Conservation (phyloP, 768 basidiomycete species). For the Suillus occidentalis region DNA sequence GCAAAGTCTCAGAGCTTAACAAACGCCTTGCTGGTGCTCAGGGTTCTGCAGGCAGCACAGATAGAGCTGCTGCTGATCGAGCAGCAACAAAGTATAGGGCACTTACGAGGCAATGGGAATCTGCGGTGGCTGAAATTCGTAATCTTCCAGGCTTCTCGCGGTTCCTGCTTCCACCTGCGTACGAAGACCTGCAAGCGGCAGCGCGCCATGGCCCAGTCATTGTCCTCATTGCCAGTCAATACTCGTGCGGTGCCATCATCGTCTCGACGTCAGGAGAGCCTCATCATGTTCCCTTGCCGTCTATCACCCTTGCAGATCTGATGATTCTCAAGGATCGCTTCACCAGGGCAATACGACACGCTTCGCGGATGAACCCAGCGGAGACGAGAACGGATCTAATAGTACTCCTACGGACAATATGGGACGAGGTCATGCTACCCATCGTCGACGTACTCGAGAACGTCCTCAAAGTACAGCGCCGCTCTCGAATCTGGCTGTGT, state of each 20-base stretch:
- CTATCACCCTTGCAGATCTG: neutral
- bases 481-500: no score
- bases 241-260: no score
- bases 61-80: neutral
- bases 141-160: conserved; percentile 10
- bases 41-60: neutral
- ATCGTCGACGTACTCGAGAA: neutral
- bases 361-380: neutral
- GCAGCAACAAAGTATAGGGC: accelerated
- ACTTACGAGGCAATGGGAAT: neutral
- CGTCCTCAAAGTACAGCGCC: no score
- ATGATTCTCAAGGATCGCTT: neutral
- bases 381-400: neutral
- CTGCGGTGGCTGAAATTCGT: neutral
- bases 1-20: no score
- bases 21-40: no score
- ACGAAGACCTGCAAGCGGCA: conserved; percentile 5
- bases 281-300: neutral
- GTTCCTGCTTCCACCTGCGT: conserved; percentile 13
- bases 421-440: neutral
- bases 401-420: neutral
- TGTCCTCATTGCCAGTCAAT: no score
- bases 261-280: no score
- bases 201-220: no score
- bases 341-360: neutral